Base-by-base conservation (phyloP, 2,329 filamentous ascomycete species). In the Ceratocystis eucalypticola region DNA sequence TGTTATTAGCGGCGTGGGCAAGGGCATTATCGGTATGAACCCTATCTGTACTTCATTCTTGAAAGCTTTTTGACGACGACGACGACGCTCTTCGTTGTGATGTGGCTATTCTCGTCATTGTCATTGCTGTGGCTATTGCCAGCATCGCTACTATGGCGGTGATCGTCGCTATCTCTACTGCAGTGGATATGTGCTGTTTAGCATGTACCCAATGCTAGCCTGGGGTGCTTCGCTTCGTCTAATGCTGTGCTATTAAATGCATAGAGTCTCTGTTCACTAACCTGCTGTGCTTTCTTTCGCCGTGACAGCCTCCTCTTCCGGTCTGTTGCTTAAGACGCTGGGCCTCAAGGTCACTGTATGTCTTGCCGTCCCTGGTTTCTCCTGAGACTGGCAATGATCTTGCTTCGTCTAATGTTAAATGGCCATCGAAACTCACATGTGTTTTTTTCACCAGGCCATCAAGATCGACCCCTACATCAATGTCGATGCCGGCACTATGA, bases 341-440 rank as follows among this genome's bases (percentile, higher is more conserved):
- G 90, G 89, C 61, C 80, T 93, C 68, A 91, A 88, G 77, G 87
- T 90, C 67, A 81, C 78, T 70, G 84, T 79, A 82, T 22, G 37
- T 22, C 30, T 22, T 61, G 25, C 59, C 10, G 48, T 22, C 20
- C 48, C 48, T 7, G 22, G 20, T 25, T 25, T 15, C 48, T 28
- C 48, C 4, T 2, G 30, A 10, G 28, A 20, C 28, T 20, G 20
- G 50, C 25, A 28, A 57, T 8, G 33, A 10, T 7, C 69, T 28
- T 62, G 46, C 55, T 28, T 7, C 22, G 17, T 66, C 55, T 22
- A 48, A 67, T 65, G 68, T 70, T 66, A 85, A 15, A 89, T 50
- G 62, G 73, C 86, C 87, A 1, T 89, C 89, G 75, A 83, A 89
- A 30, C 55, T 59, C 17, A 77, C 88, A 88, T 75, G 82, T 89